phyloP scores from a whole-genome alignment of 2,329 filamentous ascomycete genomes.

The Arthrobotrys iridis region DNA sequence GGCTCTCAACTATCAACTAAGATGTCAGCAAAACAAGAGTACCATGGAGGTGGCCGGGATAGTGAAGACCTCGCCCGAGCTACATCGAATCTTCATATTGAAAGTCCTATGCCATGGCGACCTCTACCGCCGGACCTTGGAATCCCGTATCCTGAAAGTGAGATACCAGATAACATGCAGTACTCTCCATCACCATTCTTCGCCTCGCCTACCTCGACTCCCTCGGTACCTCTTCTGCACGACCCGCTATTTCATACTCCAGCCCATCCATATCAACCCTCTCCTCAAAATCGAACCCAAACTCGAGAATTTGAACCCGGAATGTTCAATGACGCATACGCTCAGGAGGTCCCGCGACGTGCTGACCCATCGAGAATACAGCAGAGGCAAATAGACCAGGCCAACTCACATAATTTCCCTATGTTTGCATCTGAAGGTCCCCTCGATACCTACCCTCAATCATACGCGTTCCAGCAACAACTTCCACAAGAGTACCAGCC shows the following conservation, averaged over 20 bases:
- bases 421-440: conserved; percentile 46
- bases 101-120: conserved; percentile 22
- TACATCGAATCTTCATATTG: conserved; percentile 6
- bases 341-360: not conserved
- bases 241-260: not conserved
- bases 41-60: not conserved
- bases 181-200: conserved; percentile 44
- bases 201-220: not conserved
- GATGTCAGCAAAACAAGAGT: conserved; percentile 11
- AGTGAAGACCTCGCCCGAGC: conserved; percentile 1
- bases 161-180: conserved; percentile 1
- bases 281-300: not conserved
- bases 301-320: not conserved
- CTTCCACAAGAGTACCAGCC: conserved; percentile 33
- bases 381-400: not conserved
- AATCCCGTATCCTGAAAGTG: not conserved
- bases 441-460: conserved; percentile 28
- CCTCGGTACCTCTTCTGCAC: not conserved
- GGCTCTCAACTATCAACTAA: not conserved
- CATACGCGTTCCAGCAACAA: conserved; percentile 38
- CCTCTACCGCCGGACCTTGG: conserved; percentile 2
- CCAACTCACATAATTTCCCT: conserved; percentile 4
- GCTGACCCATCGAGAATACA: not conserved
- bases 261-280: not conserved
- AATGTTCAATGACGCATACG: not conserved